A percentile compares a stretch with the other conserved stretches of the same genome.
Evolutionary conservation across 176 grass and related monocot species (phyloP).

Genomic region (Zizania latifolia): DNA sequence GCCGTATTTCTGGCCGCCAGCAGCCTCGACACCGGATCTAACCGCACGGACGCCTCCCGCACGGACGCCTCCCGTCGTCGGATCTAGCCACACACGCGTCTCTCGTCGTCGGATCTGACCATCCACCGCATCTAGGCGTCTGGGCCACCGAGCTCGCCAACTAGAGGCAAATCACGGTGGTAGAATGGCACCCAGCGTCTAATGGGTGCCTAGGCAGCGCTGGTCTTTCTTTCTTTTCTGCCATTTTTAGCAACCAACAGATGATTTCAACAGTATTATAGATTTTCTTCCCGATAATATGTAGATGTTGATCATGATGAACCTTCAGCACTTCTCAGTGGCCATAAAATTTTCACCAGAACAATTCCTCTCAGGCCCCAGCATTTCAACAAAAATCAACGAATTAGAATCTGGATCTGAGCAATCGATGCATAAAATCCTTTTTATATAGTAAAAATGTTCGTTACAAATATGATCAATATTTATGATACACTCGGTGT

Average conservation of each 20-base stretch:
- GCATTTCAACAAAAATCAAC: background rate
- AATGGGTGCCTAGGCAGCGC: no score
- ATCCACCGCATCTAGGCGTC: no score
- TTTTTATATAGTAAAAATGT: background rate
- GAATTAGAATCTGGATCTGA: background rate
- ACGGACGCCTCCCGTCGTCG: no score
- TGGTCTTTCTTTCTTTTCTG: no score
- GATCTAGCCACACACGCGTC: no score
- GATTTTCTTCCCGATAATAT: background rate
- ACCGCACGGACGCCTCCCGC: no score
- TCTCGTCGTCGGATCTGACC: no score
- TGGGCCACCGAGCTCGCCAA: no score
- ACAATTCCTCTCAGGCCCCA: background rate
- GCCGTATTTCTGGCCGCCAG: no score
- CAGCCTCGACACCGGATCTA: no score
- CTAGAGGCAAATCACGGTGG: no score
- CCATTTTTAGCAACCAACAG: background rate
- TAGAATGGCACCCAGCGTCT: no score
- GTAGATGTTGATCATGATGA: background rate
- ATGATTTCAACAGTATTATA: background rate
- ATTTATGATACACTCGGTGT: slow-evolving; percentile 16
- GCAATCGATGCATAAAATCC: background rate
- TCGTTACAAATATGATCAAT: slow-evolving; percentile 17
- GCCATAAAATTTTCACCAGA: background rate
- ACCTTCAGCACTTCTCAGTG: background rate